Conservation (phyloP, 306 rosid genomes). For the Lithocarpus polystachyus region DNA sequence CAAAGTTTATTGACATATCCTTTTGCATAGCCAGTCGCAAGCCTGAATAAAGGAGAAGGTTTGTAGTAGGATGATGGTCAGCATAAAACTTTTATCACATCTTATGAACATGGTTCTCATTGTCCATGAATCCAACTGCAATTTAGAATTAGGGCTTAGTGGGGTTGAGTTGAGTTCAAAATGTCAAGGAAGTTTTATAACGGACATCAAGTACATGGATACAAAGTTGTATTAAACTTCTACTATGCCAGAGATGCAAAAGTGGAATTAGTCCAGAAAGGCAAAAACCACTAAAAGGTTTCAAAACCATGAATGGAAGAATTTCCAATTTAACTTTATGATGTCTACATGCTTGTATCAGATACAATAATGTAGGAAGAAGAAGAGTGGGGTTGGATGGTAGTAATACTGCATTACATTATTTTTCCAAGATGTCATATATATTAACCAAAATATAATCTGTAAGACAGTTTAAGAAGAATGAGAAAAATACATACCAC, state of each 20-base stretch:
- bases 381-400: background rate
- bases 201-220: background rate
- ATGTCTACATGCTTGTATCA: background rate
- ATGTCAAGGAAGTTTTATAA: background rate
- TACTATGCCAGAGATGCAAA: background rate
- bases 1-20: background rate
- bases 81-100: background rate
- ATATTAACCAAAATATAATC: constrained; percentile 14
- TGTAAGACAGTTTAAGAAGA: constrained; percentile 12
- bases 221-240: background rate
- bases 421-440: background rate
- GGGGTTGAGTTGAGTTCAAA: background rate
- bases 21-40: background rate
- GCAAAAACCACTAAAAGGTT: background rate
- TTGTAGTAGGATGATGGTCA: background rate
- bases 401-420: background rate
- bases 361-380: background rate
- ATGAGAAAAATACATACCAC: constrained; percentile 53
- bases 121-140: background rate
- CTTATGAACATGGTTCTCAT: background rate
- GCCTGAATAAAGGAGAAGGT: background rate
- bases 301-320: background rate
- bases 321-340: background rate
- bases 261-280: background rate
- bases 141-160: background rate